These are phyloP conservation scores for Rutstroemia sp. DNA, from an alignment of 2,329 filamentous ascomycete genomes.

Conservation along the genomic window DNA sequence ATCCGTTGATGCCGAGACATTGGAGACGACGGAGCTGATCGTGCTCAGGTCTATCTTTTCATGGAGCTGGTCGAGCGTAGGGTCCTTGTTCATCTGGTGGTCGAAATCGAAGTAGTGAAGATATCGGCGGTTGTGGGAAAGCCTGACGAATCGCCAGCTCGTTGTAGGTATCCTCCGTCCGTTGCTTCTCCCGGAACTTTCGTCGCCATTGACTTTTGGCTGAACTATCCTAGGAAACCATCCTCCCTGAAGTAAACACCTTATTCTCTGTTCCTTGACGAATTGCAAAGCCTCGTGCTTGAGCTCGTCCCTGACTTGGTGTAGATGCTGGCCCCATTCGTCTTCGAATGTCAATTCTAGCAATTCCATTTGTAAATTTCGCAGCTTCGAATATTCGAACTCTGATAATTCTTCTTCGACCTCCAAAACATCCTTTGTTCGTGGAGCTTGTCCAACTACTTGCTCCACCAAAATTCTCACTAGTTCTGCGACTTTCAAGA, in stretches of 20 bases:
- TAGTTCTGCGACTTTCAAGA: constrained; percentile 87
- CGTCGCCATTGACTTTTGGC: constrained; percentile 38
- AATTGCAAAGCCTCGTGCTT: constrained; percentile 90
- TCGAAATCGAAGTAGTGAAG: constrained; percentile 87
- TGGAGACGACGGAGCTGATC: constrained; percentile 90
- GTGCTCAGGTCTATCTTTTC: constrained; percentile 82
- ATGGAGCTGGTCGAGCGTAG: constrained; percentile 62
- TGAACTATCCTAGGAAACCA: constrained; percentile 61
- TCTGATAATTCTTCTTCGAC: constrained; percentile 84
- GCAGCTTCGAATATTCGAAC: constrained; percentile 70
- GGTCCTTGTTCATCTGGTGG: constrained; percentile 53
- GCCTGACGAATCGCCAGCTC: constrained; percentile 71
- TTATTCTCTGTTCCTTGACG: constrained; percentile 91
- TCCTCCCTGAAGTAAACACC: constrained; percentile 78
- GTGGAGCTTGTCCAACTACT: constrained; percentile 72
- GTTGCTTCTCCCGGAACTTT: constrained; percentile 17
- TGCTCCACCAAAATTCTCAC: constrained; percentile 85
- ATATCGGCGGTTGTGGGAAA: constrained; percentile 86
- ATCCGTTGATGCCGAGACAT: constrained; percentile 50
- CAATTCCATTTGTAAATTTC: constrained; percentile 88
- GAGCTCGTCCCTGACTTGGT: constrained; percentile 84
- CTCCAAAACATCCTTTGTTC: constrained; percentile 77
- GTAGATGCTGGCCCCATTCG: constrained; percentile 84
- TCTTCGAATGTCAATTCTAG: constrained; percentile 88
- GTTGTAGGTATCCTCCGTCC: constrained; percentile 13